Evolutionary conservation across 208 protist species (phyloP), one percentile per base, ranked within the genome.

Genomic region (Leishmania braziliensis): DNA sequence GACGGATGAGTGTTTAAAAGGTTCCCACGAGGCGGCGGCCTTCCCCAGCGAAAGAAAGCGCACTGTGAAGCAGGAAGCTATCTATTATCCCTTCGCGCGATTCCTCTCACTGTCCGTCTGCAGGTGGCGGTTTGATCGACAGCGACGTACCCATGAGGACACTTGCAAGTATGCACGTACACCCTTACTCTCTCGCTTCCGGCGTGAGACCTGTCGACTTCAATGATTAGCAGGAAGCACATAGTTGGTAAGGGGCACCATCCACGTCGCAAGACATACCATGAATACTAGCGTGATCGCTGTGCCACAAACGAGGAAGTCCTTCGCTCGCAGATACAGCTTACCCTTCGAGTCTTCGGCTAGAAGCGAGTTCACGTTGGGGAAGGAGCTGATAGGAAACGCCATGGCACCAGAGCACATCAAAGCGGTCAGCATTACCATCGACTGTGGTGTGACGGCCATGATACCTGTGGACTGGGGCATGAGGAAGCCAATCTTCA

Each of bases 311-410:
- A 95, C 89, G 48, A 99, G 83, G 78, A 97, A 99, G 85, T 98
- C 94, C 81, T 95, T 95, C 23, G 95, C 92, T 33, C 89, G 88
- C 63, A 99, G 86, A 84, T 98, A 99, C 39, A 92, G 87, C 72
- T 88, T 79, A 33, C 95, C 96, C 72, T 89, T 90, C 50, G 91
- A 87, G 79, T 99, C 95, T 79, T 98, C 95, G 23, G 92, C 93
- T 0, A 97, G 86, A 1, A 98, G 91, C 5, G 95, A 97, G 85
- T 97, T 98, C 0, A 98, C 92, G 87, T 99, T 99, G 14, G 98
- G 98, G 85, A 99, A 99, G 16, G 94, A 98, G 69, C 95, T 98
- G 86, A 98, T 97, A 48, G 98, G 96, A 75, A 99, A 97, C 33
- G 94, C 95, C 97, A 98, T 98, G 10, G 96, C 90, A 60, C 95